phyloP scores from a whole-genome alignment of 768 basidiomycete species.

The Suillus bovinus region DNA sequence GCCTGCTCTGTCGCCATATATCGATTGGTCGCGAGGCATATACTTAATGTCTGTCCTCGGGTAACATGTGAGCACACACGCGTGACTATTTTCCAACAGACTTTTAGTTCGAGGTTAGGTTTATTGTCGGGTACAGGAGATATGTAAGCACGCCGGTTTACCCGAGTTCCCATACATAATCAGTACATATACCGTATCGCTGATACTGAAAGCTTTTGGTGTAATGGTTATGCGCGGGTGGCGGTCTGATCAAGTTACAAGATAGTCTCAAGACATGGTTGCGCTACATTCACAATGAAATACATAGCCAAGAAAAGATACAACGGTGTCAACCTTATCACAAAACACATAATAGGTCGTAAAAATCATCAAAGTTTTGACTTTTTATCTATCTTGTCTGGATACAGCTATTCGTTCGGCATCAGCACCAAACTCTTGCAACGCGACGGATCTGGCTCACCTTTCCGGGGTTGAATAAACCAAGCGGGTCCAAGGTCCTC shows the following conservation, averaged over 20 bases:
- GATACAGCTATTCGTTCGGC: slow-evolving; percentile 7
- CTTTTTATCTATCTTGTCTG: slow-evolving; percentile 8
- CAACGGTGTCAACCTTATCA: background rate
- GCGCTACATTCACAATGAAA: background rate
- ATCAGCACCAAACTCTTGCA: background rate
- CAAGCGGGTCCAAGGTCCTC: slow-evolving; percentile 66
- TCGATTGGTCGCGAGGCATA: background rate
- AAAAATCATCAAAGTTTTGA: background rate
- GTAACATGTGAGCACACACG: background rate
- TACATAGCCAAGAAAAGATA: background rate
- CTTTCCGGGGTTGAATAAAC: slow-evolving; percentile 86
- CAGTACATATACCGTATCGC: too few relatives aligned
- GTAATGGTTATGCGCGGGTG: too few relatives aligned
- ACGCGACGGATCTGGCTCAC: slow-evolving; percentile 32
- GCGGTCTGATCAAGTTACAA: too few relatives aligned
- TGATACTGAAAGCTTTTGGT: too few relatives aligned
- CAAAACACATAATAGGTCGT: background rate
- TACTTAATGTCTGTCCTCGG: background rate
- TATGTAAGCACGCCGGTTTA: too few relatives aligned
- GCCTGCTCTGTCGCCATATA: background rate
- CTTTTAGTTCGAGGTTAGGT: background rate
- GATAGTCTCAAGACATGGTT: background rate
- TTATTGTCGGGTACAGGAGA: too few relatives aligned
- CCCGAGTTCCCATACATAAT: too few relatives aligned
- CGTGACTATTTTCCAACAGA: background rate